These are phyloP conservation scores for Aspergillus transmontanensis DNA, from an alignment of 2,329 filamentous ascomycete species.

Conservation along the genomic window DNA sequence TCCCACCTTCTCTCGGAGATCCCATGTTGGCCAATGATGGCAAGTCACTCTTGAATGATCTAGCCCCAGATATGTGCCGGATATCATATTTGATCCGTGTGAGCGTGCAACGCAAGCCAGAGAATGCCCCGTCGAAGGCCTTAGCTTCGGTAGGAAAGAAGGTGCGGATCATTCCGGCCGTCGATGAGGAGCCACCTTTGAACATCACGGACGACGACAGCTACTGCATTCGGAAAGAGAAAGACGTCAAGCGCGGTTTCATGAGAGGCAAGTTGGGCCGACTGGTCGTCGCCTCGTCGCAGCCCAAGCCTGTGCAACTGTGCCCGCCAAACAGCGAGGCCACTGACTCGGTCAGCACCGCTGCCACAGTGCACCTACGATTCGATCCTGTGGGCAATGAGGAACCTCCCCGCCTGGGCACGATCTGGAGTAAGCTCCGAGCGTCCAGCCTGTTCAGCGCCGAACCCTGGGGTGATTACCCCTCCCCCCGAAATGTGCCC, in stretches of 20 bases:
- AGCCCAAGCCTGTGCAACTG: slow-evolving; percentile 60
- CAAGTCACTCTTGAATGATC: slow-evolving; percentile 58
- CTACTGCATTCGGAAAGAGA: slow-evolving; percentile 60
- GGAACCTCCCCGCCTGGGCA: slow-evolving; percentile 56
- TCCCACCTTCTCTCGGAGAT: slow-evolving; percentile 66
- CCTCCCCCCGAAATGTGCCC: slow-evolving; percentile 45
- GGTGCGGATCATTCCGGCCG: slow-evolving; percentile 61
- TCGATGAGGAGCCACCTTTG: slow-evolving; percentile 63
- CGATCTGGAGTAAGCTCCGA: slow-evolving; percentile 57
- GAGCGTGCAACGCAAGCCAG: slow-evolving; percentile 35
- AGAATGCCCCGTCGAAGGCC: slow-evolving; percentile 31
- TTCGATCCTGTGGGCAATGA: slow-evolving; percentile 61
- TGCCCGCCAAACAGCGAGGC: slow-evolving; percentile 42
- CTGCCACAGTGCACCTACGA: slow-evolving; percentile 59
- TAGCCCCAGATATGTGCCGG: slow-evolving; percentile 64
- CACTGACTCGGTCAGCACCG: slow-evolving; percentile 52
- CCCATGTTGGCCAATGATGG: slow-evolving; percentile 55
- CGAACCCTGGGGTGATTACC: slow-evolving; percentile 53
- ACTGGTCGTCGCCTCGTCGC: slow-evolving; percentile 58
- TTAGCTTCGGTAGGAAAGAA: slow-evolving; percentile 57
- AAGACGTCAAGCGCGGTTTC: slow-evolving; percentile 63
- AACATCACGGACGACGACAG: slow-evolving; percentile 49
- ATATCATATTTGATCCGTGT: slow-evolving; percentile 60
- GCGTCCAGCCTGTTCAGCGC: slow-evolving; percentile 61
- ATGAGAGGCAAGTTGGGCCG: slow-evolving; percentile 60